Percentiles rank a stretch among this genome's conserved stretches.
These are phyloP conservation scores for Fraxinus anomala DNA, from an alignment of 257 asterid species.

Conservation along the genomic window DNA sequence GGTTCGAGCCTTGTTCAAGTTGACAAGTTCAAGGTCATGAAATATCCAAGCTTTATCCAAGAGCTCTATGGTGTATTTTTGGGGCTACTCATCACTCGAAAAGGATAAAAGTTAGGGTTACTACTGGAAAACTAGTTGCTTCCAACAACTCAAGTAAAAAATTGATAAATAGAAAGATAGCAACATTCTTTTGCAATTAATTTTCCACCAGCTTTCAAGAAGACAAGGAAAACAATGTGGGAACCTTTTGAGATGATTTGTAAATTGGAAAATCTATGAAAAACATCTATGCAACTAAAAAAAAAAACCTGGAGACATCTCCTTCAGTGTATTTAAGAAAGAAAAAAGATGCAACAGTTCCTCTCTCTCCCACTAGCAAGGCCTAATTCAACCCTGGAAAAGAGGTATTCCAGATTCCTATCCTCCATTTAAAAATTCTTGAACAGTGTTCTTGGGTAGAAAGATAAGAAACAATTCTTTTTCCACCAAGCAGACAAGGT, in stretches of 20 bases:
- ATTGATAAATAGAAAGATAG: no score
- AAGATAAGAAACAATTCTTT: neutral
- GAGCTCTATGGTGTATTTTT: neutral
- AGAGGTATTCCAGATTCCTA: neutral
- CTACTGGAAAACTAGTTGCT: neutral
- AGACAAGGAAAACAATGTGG: neutral
- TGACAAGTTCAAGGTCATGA: neutral
- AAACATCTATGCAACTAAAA: neutral
- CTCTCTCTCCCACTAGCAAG: neutral
- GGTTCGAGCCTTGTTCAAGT: no score
- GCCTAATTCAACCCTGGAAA: neutral
- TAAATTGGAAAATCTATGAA: neutral
- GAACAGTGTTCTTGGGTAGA: neutral
- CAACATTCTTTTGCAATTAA: no score
- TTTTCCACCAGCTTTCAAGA: no score
- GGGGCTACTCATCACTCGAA: neutral
- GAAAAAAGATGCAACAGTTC: neutral
- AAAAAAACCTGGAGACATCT: neutral
- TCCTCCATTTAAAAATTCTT: neutral
- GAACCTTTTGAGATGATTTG: neutral
- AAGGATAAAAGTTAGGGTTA: neutral
- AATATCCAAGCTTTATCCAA: no score
- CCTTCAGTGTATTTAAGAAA: neutral
- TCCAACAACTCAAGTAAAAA: no score
- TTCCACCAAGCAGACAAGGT: neutral